These are phyloP conservation scores for Candida taoyuanica DNA, from an alignment of 805 yeast genomes.

Conservation along the genomic window DNA sequence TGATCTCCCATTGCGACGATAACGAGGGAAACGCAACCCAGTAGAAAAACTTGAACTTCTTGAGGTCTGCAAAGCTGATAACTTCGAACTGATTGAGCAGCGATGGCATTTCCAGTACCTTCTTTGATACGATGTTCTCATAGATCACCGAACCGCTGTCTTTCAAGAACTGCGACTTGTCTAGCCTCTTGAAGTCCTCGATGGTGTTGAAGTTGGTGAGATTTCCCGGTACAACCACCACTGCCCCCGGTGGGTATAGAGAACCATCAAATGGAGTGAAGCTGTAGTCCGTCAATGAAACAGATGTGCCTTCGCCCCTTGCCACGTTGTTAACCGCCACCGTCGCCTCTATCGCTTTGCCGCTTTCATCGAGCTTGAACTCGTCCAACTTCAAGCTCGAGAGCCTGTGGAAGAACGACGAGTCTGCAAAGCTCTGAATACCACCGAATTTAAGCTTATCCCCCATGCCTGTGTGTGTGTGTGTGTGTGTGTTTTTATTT, in stretches of 20 bases:
- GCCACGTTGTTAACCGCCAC: conserved; percentile 29
- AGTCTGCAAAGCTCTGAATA: conserved; percentile 71
- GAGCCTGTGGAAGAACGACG: conserved; percentile 78
- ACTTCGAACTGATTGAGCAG: conserved; percentile 41
- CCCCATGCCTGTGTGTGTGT: no score
- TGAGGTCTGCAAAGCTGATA: conserved; percentile 80
- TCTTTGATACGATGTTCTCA: conserved; percentile 30
- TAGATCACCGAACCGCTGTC: conserved; percentile 32
- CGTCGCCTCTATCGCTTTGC: conserved; percentile 25
- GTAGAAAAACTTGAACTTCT: conserved; percentile 80
- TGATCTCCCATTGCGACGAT: conserved; percentile 43
- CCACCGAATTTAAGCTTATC: conserved; percentile 33
- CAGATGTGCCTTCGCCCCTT: conserved; percentile 29
- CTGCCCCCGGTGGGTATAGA: conserved; percentile 20
- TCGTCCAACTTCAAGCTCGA: conserved; percentile 71
- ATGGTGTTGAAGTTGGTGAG: conserved; percentile 71
- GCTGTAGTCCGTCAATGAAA: conserved; percentile 26
- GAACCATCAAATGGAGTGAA: conserved; percentile 23
- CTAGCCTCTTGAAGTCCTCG: conserved; percentile 72
- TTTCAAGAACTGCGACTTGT: conserved; percentile 57
- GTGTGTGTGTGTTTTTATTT: no score
- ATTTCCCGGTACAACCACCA: conserved; percentile 33
- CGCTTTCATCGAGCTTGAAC: conserved; percentile 46
- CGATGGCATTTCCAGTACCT: conserved; percentile 36
- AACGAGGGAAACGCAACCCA: conserved; percentile 85